Base-by-base conservation (phyloP, 176 grass and related monocot genomes). In the Musa acuminata region DNA sequence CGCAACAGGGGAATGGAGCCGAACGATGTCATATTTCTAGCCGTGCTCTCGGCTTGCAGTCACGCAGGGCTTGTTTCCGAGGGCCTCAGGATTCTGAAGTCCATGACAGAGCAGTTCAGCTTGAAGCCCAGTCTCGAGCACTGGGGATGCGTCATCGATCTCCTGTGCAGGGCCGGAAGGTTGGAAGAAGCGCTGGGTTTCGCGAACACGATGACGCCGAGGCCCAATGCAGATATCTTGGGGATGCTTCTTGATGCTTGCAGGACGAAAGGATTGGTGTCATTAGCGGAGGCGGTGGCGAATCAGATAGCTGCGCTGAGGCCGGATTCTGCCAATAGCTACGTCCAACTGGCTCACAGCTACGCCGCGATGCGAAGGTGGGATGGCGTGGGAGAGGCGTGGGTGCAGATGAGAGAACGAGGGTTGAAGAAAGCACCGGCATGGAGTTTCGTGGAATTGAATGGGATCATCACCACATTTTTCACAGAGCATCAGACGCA, bases 171-270 rank as follows among this genome's bases (percentile, higher is more conserved):
- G 49, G 69, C 78, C 16, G 69, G 69, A 49, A 80, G 49, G 78
- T 24, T 80, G 43, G 57, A 72, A 12, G 57, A 80, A 64, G 78
- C 78, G 11, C 69, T 72, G 19, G 69, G 55, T 4, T 72, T 73
- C 48, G 8, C 43, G 49, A 62, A 62, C 54, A 72, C 69, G 14
- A 80, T 80, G 78, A 20, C 57, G 13, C 57, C 68, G 20, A 73
- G 23, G 55, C 22, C 55, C 29, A 80, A 55, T 29, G 21, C 78
- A 8, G 78, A 80, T 9, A 49, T 80, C 22, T 11, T 80, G 13
- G 78, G 78, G 20, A 80, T 80, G 13, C 29, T 80, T 62, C 78
- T 80, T 53, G 78, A 80, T 64, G 68, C 49, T 53, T 80, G 78
- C 49, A 80, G 78, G 55, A 50, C 13, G 26, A 11, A 29, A n/a